Base-by-base conservation (phyloP, 2,329 filamentous ascomycete genomes). In the Tolypocladium ovalisporum region DNA sequence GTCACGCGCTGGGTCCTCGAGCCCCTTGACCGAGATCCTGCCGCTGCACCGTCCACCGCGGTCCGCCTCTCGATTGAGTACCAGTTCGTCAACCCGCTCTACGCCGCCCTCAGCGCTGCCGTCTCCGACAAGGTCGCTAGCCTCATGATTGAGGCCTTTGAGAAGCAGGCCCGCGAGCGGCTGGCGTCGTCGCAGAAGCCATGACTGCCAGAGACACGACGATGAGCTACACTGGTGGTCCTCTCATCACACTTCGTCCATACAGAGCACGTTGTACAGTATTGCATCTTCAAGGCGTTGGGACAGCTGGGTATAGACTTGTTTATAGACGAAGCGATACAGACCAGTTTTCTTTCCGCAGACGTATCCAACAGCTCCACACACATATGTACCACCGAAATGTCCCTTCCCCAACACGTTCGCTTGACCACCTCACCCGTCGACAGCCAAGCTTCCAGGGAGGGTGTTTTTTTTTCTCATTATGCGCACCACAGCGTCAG, bases 101-200 rank as follows among this genome's bases (percentile, higher is more conserved):
- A 97, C 74, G 86, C 85, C 47, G 84, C 88, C 24, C 77, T 97
- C 68, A 94, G 92, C 69, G 81, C 85, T 40, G 87, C 89, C 37
- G 86, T 94, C 29, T 90, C 90, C 62, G 87, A 90, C 36, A 90
- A 89, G 73, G 85, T 97, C 61, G 93, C 90, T 1, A 85, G 84
- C 4, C 79, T 88, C 62, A 96, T 99, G 91, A 88, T 97, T 62
- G 86, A 89, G 70, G 93, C 94, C 1, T 99, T 99, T 76, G 92
- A 97, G 75, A 82, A 83, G 72, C 80, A 89, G 67, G 91, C 94
- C 7, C 77, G 76, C 67, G 76, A 81, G 65, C 66, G 66, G 55
- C 60, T 73, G 8, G 63, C 29, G 1, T 42, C 40, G 12, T 3
- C 8, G n/a, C 29, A 19, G 29, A 34, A 34, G 29, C 19, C 29